Evolutionary conservation across 768 basidiomycete species (phyloP).

Genomic region (Agaricus bisporus): DNA sequence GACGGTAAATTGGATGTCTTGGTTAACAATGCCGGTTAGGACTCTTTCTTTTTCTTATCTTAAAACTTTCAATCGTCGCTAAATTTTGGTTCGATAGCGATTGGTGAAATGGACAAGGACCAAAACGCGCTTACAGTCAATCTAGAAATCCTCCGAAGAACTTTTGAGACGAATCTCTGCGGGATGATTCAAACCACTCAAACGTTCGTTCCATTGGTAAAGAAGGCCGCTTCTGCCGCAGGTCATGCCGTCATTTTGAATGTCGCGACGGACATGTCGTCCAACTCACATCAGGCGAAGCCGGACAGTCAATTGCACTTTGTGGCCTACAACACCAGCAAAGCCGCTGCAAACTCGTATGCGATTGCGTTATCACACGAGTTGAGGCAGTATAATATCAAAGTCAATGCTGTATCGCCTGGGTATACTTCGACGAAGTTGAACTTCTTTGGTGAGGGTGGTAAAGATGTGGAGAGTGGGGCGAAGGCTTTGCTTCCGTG

Average conservation of each 20-base stretch:
- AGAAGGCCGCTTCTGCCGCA: constrained; percentile 22
- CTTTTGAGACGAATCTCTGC: constrained; percentile 38
- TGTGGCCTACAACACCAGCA: constrained; percentile 61
- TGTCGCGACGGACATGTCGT: constrained; percentile 39
- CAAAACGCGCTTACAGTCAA: constrained; percentile 31
- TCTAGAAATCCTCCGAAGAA: constrained; percentile 24
- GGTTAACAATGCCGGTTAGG: constrained; percentile 39
- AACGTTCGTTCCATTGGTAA: constrained; percentile 35
- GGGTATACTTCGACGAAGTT: constrained; percentile 45
- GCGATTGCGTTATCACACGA: constrained; percentile 59
- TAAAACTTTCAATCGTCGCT: background rate
- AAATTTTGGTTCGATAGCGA: constrained; percentile 16
- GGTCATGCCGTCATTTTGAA: constrained; percentile 32
- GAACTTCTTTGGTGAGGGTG: constrained; percentile 30
- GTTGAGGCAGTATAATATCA: constrained; percentile 44
- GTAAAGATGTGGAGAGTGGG: constrained; percentile 29
- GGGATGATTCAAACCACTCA: constrained; percentile 37
- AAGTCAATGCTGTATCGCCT: constrained; percentile 59
- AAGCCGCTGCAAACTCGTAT: constrained; percentile 62
- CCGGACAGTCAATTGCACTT: constrained; percentile 25
- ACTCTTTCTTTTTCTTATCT: constrained; percentile 8
- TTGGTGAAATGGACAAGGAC: constrained; percentile 20
- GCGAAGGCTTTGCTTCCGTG: constrained; percentile 33
- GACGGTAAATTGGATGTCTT: constrained; percentile 39
- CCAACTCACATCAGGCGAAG: constrained; percentile 30